These are phyloP conservation scores for Plantago major DNA, from an alignment of 257 asterid species.

Conservation along the genomic window DNA sequence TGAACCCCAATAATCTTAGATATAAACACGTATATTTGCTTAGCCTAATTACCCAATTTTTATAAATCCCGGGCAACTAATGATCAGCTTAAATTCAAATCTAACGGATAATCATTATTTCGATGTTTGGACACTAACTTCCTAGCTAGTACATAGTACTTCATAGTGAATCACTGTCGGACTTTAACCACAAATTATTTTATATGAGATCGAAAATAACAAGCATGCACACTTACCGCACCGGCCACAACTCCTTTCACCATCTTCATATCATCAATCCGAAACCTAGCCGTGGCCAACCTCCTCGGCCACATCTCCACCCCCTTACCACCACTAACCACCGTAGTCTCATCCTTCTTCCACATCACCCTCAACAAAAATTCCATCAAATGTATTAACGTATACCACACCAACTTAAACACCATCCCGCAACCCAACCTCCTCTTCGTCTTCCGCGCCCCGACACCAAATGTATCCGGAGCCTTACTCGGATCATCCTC, in stretches of 20 bases:
- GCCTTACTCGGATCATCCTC: constrained; percentile 42
- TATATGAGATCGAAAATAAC: too few relatives aligned
- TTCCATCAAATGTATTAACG: constrained; percentile 29
- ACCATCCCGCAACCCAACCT: constrained; percentile 16
- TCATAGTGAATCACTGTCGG: too few relatives aligned
- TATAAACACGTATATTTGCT: too few relatives aligned
- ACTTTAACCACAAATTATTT: too few relatives aligned
- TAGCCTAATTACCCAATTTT: too few relatives aligned
- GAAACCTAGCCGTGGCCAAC: constrained; percentile 46
- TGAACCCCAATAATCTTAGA: too few relatives aligned
- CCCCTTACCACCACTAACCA: constrained; percentile 43
- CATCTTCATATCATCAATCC: constrained; percentile 42
- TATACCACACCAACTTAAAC: constrained; percentile 32
- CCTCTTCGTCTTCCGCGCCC: constrained; percentile 15
- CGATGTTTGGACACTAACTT: too few relatives aligned
- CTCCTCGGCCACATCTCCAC: constrained; percentile 57
- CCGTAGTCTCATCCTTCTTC: constrained; percentile 34
- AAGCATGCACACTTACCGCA: constrained; percentile 24
- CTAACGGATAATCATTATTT: too few relatives aligned
- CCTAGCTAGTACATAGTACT: too few relatives aligned
- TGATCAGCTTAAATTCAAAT: too few relatives aligned
- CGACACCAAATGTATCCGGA: constrained; percentile 39
- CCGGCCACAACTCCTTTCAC: constrained; percentile 34
- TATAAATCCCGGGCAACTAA: too few relatives aligned
- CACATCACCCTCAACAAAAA: constrained; percentile 28